Conservation (phyloP, 306 rosid species). For the Ormosia semicastrata region DNA sequence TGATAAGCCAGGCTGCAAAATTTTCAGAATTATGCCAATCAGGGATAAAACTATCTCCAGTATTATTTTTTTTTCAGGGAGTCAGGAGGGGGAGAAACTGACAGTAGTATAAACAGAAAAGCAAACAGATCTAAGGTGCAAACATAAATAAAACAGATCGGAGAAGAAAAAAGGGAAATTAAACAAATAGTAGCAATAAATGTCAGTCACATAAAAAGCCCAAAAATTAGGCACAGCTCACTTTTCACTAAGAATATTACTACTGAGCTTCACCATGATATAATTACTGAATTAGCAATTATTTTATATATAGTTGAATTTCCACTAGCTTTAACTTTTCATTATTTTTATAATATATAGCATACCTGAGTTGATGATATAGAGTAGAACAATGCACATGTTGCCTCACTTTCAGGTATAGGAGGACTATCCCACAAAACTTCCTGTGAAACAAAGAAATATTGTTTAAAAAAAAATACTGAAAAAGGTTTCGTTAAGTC, state of each 20-base stretch:
- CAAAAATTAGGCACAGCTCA: conserved; percentile 13
- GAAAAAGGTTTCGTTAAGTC: conserved; percentile 8
- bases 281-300: not conserved
- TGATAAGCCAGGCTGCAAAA: conserved; percentile 84
- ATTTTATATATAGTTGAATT: not conserved
- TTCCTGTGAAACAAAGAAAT: conserved; percentile 50
- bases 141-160: conserved; percentile 10
- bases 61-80: conserved; percentile 5
- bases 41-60: conserved; percentile 12
- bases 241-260: conserved; percentile 21
- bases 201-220: conserved; percentile 13
- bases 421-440: conserved; percentile 97
- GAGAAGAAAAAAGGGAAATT: not conserved
- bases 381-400: conserved; percentile 90
- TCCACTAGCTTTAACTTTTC: conserved; percentile 16
- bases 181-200: conserved; percentile 16
- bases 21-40: conserved; percentile 26
- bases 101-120: not conserved
- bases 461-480: not conserved
- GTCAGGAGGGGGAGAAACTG: not conserved
- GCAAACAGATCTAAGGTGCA: conserved; percentile 25
- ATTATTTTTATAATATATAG: not conserved
- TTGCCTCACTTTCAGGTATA: conserved; percentile 75
- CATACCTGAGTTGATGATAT: conserved; percentile 96
- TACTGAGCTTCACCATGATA: conserved; percentile 7